phyloP scores from a whole-genome alignment of 2,329 filamentous ascomycete genomes.

The Aureobasidium sp. region DNA sequence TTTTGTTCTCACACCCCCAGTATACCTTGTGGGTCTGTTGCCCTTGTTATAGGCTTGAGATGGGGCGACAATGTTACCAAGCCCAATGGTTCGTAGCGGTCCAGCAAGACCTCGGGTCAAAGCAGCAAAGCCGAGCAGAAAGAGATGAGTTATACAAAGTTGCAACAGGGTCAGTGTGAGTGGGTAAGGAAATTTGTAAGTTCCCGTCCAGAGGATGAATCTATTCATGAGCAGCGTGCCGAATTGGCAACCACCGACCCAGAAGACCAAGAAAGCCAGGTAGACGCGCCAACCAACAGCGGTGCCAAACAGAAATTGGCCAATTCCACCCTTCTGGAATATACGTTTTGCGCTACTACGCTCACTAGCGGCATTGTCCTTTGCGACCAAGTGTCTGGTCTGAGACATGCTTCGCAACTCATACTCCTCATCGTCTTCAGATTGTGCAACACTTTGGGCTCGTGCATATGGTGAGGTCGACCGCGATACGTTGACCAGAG shows the following conservation, averaged over 20 bases:
- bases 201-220: constrained; percentile 41
- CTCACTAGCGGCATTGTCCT: constrained; percentile 28
- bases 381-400: constrained; percentile 32
- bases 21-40: constrained; percentile 18
- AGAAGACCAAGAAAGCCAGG: constrained; percentile 41
- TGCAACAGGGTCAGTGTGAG: constrained; percentile 45
- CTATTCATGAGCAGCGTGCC: constrained; percentile 45
- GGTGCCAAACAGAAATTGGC: constrained; percentile 42
- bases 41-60: constrained; percentile 23
- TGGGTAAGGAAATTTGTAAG: constrained; percentile 41
- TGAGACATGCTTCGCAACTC: constrained; percentile 29
- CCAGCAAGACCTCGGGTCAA: constrained; percentile 40
- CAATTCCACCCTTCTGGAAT: constrained; percentile 38
- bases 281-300: constrained; percentile 43
- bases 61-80: constrained; percentile 40
- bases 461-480: constrained; percentile 40
- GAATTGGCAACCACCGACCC: constrained; percentile 42
- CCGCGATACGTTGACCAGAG: constrained; percentile 40
- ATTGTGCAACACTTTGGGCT: constrained; percentile 35
- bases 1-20: constrained; percentile 21
- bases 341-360: constrained; percentile 22
- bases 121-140: constrained; percentile 41
- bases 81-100: constrained; percentile 36
- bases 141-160: constrained; percentile 43
- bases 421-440: constrained; percentile 42